Evolutionary conservation across 768 basidiomycete species (phyloP).

Genomic region (Termitomyces heimii): DNA sequence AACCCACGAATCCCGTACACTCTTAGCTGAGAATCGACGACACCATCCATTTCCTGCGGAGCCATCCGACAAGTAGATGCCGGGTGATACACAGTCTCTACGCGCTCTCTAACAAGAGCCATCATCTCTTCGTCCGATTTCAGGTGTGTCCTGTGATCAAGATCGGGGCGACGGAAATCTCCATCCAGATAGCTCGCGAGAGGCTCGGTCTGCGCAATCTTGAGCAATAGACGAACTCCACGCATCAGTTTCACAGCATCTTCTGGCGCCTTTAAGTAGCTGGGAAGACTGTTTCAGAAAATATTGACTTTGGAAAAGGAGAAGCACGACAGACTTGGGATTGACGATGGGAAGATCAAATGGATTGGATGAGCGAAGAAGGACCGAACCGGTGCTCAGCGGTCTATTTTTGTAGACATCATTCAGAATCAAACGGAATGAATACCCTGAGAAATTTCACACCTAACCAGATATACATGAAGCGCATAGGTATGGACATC

Average conservation of each 20-base stretch:
- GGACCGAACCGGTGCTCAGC: slow-evolving; percentile 29
- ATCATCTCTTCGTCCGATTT: slow-evolving; percentile 33
- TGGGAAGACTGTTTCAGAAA: slow-evolving; percentile 6
- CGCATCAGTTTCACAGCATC: slow-evolving; percentile 34
- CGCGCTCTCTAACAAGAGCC: slow-evolving; percentile 30
- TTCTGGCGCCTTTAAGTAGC: slow-evolving; percentile 31
- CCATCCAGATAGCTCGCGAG: slow-evolving; percentile 26
- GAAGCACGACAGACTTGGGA: slow-evolving; percentile 26
- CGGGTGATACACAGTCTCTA: slow-evolving; percentile 43
- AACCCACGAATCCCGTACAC: slow-evolving; percentile 39
- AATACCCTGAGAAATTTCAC: not conserved
- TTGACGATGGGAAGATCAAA: slow-evolving; percentile 31
- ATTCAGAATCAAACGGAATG: not conserved
- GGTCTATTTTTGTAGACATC: slow-evolving; percentile 20
- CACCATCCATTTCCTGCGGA: slow-evolving; percentile 30
- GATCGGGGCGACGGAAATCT: slow-evolving; percentile 20
- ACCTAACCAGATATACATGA: slow-evolving; percentile 33
- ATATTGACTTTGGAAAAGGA: not conserved
- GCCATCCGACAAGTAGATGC: slow-evolving; percentile 41
- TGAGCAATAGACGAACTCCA: slow-evolving; percentile 27
- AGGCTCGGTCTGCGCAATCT: slow-evolving; percentile 29
- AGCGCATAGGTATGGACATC: slow-evolving; percentile 32
- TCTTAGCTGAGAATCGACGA: slow-evolving; percentile 36
- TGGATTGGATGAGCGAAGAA: slow-evolving; percentile 29
- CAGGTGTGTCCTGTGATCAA: slow-evolving; percentile 29